Evolutionary conservation across 805 yeast species (phyloP).

Genomic region (Starmerella bombi): DNA sequence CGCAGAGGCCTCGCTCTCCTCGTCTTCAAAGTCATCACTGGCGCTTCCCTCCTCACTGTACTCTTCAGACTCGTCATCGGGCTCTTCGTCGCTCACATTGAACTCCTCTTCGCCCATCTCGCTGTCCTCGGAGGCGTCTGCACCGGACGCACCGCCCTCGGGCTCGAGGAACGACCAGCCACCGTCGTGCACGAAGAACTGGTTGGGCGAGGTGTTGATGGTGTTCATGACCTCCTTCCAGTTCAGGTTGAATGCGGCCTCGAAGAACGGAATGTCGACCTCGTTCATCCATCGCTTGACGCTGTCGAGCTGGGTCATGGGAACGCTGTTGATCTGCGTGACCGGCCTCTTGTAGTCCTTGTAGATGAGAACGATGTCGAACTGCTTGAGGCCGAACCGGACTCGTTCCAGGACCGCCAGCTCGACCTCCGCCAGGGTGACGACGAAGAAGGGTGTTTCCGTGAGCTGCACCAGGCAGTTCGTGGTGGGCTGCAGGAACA

Average conservation of each 20-base stretch:
- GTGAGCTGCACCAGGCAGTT: slow-evolving; percentile 89
- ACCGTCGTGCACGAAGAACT: slow-evolving; percentile 73
- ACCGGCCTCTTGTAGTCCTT: slow-evolving; percentile 82
- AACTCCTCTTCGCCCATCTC: slow-evolving; percentile 56
- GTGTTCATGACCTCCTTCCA: slow-evolving; percentile 96
- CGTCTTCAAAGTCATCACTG: slow-evolving; percentile 22
- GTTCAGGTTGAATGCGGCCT: slow-evolving; percentile 88
- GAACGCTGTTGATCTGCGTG: slow-evolving; percentile 86
- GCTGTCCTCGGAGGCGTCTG: slow-evolving; percentile 50
- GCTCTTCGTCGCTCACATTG: slow-evolving; percentile 50
- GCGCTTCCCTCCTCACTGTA: slow-evolving; percentile 20
- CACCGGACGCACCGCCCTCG: slow-evolving; percentile 51
- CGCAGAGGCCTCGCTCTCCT: slow-evolving; percentile 26
- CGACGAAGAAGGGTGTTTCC: slow-evolving; percentile 89
- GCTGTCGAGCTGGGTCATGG: slow-evolving; percentile 81
- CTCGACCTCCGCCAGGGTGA: slow-evolving; percentile 83
- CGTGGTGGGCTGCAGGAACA: slow-evolving; percentile 90
- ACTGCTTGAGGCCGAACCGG: slow-evolving; percentile 90
- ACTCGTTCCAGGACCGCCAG: slow-evolving; percentile 93
- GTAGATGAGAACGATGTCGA: slow-evolving; percentile 91
- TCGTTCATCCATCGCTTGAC: slow-evolving; percentile 96
- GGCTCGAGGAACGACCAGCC: slow-evolving; percentile 94
- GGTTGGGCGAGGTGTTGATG: slow-evolving; percentile 79
- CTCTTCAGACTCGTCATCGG: slow-evolving; percentile 31
- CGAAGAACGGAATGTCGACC: slow-evolving; percentile 88